These are phyloP conservation scores for Wickerhamiella slavikovae DNA, from an alignment of 805 yeast species.

Conservation along the genomic window DNA sequence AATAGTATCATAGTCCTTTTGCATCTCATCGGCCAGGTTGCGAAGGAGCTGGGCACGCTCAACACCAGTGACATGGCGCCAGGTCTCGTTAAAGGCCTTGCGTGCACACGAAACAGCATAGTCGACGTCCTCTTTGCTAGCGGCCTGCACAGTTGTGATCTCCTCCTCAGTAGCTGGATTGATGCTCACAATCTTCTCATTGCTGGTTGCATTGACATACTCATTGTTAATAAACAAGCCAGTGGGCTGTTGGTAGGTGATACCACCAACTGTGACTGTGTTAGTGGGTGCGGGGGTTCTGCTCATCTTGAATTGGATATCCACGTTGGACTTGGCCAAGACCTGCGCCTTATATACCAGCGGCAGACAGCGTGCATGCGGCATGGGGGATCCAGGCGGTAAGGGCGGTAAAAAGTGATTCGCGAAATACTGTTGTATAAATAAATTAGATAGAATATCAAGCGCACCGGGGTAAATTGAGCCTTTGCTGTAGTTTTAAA, in stretches of 20 bases:
- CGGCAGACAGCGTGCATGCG: too few species aligned
- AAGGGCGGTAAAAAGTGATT: too few species aligned
- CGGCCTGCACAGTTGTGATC: conserved; percentile 53
- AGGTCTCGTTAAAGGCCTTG: conserved; percentile 41
- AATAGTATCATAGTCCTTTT: conserved; percentile 45
- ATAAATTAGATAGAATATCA: too few species aligned
- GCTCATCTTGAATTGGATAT: background rate
- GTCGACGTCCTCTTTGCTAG: conserved; percentile 60
- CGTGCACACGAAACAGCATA: conserved; percentile 73
- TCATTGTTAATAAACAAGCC: conserved; percentile 79
- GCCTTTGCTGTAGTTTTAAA: too few species aligned
- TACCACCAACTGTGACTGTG: conserved; percentile 1
- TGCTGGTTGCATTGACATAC: conserved; percentile 26
- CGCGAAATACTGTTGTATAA: too few species aligned
- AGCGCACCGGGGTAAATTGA: too few species aligned
- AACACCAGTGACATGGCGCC: conserved; percentile 52
- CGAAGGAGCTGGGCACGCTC: conserved; percentile 40
- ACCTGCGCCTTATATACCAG: background rate
- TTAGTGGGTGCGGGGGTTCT: conserved; percentile 5
- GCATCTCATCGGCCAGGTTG: conserved; percentile 65
- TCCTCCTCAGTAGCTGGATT: conserved; percentile 61
- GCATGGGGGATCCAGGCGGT: too few species aligned
- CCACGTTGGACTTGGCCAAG: background rate
- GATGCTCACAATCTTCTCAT: conserved; percentile 39
- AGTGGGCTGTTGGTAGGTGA: conserved; percentile 53